Percentiles rank a stretch among this genome's conserved stretches.
Evolutionary conservation across 192 early-diverging fungal species (phyloP).

Genomic region (Coemansia sp.): DNA sequence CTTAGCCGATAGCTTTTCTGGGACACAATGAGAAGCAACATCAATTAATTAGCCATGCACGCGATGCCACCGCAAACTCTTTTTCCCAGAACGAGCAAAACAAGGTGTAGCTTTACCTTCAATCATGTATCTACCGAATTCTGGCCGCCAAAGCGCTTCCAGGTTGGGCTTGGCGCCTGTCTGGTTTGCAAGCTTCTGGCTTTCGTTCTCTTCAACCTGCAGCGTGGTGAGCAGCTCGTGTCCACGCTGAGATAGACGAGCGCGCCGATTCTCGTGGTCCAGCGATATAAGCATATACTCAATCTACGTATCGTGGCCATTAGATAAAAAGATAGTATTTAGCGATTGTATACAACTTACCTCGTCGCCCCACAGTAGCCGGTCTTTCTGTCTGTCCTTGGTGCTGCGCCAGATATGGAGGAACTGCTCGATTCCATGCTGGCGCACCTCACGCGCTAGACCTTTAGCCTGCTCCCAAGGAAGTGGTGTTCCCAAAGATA

Average conservation of each 20-base stretch:
- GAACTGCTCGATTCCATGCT: conserved; percentile 93
- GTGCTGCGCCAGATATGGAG: conserved; percentile 77
- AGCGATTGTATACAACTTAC: conserved; percentile 46
- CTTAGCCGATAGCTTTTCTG: neutral
- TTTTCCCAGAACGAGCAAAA: too few relatives aligned
- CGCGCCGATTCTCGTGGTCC: conserved; percentile 68
- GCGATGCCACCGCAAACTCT: conserved; percentile 7
- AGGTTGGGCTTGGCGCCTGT: conserved; percentile 48
- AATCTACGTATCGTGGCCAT: conserved; percentile 57
- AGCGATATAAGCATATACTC: conserved; percentile 89
- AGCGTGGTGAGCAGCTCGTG: conserved; percentile 75
- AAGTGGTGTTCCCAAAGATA: conserved; percentile 94
- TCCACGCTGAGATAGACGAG: conserved; percentile 74
- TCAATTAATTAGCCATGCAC: conserved; percentile 22
- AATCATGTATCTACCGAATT: conserved; percentile 97
- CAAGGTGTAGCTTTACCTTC: conserved; percentile 57
- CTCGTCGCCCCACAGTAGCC: conserved; percentile 95
- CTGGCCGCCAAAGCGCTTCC: conserved; percentile 88
- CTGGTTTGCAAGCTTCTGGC: conserved; percentile 20
- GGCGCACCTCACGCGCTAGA: conserved; percentile 81
- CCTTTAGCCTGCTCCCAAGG: conserved; percentile 88
- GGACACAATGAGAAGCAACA: conserved; percentile 4
- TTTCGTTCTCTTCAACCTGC: conserved; percentile 69
- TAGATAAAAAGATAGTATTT: neutral
- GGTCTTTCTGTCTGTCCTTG: conserved; percentile 78